Conservation (phyloP, 352 stramenopile species). For the Globisporangium recalcitrans region DNA sequence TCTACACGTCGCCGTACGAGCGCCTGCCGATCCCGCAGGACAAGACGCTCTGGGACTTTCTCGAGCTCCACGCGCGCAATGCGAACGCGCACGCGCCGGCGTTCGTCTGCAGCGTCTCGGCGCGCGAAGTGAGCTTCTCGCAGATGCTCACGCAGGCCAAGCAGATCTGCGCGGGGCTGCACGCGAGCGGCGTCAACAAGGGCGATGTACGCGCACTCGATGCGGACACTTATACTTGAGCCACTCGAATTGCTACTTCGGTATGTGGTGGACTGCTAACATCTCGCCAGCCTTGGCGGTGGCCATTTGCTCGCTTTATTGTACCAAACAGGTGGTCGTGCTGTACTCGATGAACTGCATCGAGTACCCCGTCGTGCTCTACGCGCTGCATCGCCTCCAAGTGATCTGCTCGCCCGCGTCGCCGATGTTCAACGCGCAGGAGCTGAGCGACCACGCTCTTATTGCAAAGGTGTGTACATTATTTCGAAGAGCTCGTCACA, state of each 20-base stretch:
- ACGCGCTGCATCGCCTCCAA: constrained; percentile 34
- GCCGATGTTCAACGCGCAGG: constrained; percentile 29
- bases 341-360: constrained; percentile 51
- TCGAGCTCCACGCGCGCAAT: constrained; percentile 28
- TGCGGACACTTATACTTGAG: too few species aligned
- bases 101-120: constrained; percentile 39
- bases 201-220: constrained; percentile 42
- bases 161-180: constrained; percentile 29
- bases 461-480: constrained; percentile 22
- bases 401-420: constrained; percentile 38
- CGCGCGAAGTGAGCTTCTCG: constrained; percentile 32
- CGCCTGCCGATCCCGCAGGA: constrained; percentile 25
- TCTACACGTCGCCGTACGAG: constrained; percentile 35
- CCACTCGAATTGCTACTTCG: too few species aligned
- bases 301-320: neutral
- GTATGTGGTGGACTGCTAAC: too few species aligned
- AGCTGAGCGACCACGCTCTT: constrained; percentile 33
- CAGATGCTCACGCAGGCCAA: constrained; percentile 22
- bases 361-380: constrained; percentile 42
- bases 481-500: too few species aligned
- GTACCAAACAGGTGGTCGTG: constrained; percentile 30
- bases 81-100: constrained; percentile 22
- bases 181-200: constrained; percentile 29
- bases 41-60: constrained; percentile 30
- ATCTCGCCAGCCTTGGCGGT: neutral